Percentiles rank a stretch among this genome's conserved stretches.
These are phyloP conservation scores for Myriosclerotinia curreyana DNA, from an alignment of 2,329 filamentous ascomycete species.

Conservation along the genomic window DNA sequence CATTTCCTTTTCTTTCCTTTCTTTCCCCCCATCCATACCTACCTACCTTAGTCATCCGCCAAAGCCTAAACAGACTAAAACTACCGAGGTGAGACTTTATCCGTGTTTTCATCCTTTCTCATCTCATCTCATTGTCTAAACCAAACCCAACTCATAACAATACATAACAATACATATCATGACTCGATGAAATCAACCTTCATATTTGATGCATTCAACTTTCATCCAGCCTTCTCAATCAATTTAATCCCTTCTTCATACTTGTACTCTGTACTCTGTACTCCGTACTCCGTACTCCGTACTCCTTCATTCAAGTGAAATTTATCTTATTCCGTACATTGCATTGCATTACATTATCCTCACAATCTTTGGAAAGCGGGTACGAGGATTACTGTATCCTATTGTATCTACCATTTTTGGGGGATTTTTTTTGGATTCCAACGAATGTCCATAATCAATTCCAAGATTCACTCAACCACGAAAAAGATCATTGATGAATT, in stretches of 20 bases:
- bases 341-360: slow-evolving; percentile 11
- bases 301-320: not conserved
- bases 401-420: not conserved
- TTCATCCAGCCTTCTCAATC: slow-evolving; percentile 11
- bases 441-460: not conserved
- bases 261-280: not conserved
- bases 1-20: slow-evolving; percentile 1
- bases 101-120: not conserved
- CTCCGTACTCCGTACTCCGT: not conserved
- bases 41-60: too few relatives aligned
- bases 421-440: not conserved
- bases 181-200: slow-evolving; percentile 1
- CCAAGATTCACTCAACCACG: not conserved
- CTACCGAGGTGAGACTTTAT: not conserved
- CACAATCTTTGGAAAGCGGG: not conserved
- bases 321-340: not conserved
- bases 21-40: not conserved
- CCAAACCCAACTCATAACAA: too few relatives aligned
- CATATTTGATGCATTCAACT: slow-evolving; percentile 5
- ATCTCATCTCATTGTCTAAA: not conserved
- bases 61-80: not conserved
- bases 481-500: not conserved
- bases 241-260: not conserved
- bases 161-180: too few relatives aligned
- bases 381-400: slow-evolving; percentile 1